phyloP scores from a whole-genome alignment of 2,329 filamentous ascomycete species.

The Cladosporium sp. region DNA sequence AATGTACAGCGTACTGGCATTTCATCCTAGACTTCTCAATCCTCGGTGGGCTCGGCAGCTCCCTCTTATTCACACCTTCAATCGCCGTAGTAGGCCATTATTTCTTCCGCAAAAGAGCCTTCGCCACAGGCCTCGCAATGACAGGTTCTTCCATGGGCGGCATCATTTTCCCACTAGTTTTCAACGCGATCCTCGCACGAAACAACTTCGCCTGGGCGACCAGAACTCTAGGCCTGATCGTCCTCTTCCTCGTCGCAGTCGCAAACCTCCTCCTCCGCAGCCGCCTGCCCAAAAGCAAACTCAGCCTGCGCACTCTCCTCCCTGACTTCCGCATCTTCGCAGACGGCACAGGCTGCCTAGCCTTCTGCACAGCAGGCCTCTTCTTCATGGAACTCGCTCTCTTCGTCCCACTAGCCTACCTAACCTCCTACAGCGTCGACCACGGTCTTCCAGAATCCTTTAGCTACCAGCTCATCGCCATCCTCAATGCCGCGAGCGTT shows the following conservation, averaged over 20 bases:
- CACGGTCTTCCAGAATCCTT: constrained; percentile 58
- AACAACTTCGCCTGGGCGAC: constrained; percentile 44
- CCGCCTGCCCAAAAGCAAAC: constrained; percentile 30
- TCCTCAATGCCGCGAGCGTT: constrained; percentile 72
- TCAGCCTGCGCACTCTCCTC: constrained; percentile 27
- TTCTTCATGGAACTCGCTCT: constrained; percentile 46
- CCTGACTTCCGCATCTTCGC: constrained; percentile 41
- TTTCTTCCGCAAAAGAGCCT: constrained; percentile 68
- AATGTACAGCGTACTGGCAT: constrained; percentile 45
- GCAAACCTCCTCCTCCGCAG: constrained; percentile 21
- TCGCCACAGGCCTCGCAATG: constrained; percentile 74
- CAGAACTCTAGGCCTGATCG: constrained; percentile 40
- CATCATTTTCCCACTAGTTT: constrained; percentile 42
- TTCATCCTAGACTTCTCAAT: constrained; percentile 62
- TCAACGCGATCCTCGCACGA: constrained; percentile 38
- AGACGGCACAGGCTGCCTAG: constrained; percentile 33
- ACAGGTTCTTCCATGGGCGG: constrained; percentile 54
- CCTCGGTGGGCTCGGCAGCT: constrained; percentile 65
- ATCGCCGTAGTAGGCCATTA: constrained; percentile 75
- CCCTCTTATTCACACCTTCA: constrained; percentile 76
- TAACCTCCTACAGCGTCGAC: constrained; percentile 66
- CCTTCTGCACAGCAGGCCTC: constrained; percentile 36
- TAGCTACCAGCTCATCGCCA: constrained; percentile 68
- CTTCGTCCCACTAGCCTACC: constrained; percentile 68
- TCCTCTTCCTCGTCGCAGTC: constrained; percentile 35